Evolutionary conservation across 345 rosid species (phyloP).

Genomic region (Aquilaria yunnanensis): DNA sequence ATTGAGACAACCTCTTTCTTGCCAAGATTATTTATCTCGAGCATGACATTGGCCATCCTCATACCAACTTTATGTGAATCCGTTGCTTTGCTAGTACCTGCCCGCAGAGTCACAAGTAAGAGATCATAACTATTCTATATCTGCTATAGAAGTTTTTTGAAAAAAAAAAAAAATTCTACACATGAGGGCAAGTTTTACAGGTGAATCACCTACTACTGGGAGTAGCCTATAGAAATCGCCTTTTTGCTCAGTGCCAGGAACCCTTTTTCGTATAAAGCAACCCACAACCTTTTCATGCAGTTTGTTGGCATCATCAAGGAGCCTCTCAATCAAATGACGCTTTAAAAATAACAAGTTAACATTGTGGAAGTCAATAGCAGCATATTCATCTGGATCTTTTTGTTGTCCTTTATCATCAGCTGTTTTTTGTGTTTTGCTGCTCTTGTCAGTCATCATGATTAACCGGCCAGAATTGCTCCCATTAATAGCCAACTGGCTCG

Average conservation of each 20-base stretch:
- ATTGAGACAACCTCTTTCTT: conserved; percentile 70
- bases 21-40: conserved; percentile 66
- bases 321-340: conserved; percentile 58
- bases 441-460: conserved; percentile 34
- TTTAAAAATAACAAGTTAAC: conserved; percentile 64
- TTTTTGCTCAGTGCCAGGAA: conserved; percentile 57
- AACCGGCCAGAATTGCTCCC: conserved; percentile 24
- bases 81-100: conserved; percentile 61
- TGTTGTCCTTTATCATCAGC: conserved; percentile 38
- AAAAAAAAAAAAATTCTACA: conserved; percentile 1
- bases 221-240: conserved; percentile 81
- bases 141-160: not conserved
- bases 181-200: conserved; percentile 11
- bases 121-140: conserved; percentile 6
- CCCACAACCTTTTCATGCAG: conserved; percentile 79
- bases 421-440: conserved; percentile 44
- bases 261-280: conserved; percentile 72
- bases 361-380: conserved; percentile 86
- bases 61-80: conserved; percentile 63
- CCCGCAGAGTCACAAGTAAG: conserved; percentile 12
- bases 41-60: conserved; percentile 49
- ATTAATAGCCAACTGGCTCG: conserved; percentile 26
- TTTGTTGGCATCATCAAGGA: conserved; percentile 58
- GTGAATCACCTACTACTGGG: conserved; percentile 69
- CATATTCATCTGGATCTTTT: conserved; percentile 48